These are phyloP conservation scores for Hypoxylon sp. DNA, from an alignment of 2,329 filamentous ascomycete genomes.

Conservation along the genomic window DNA sequence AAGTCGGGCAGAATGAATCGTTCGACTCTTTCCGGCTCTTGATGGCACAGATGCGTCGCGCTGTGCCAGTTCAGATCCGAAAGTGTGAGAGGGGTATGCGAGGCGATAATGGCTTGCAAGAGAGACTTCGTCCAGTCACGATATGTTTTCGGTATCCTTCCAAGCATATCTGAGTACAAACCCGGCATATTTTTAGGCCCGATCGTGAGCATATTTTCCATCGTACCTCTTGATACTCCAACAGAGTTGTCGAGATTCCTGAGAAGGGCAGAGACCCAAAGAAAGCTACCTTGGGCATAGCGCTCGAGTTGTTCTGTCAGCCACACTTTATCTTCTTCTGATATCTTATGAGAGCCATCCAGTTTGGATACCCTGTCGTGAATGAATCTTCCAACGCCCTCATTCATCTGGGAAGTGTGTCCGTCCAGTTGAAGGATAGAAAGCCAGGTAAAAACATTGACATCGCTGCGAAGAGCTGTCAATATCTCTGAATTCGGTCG, in stretches of 20 bases:
- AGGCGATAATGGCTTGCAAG: constrained; percentile 3
- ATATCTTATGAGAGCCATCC: background rate
- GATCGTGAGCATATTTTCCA: background rate
- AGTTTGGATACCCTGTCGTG: background rate
- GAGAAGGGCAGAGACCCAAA: constrained; percentile 5
- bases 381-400: constrained; percentile 2
- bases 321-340: background rate
- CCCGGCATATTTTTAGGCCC: background rate
- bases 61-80: constrained; percentile 7
- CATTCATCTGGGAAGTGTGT: background rate
- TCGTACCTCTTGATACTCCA: background rate
- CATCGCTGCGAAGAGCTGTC: background rate
- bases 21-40: background rate
- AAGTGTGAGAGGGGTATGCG: constrained; percentile 1
- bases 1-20: constrained; percentile 1
- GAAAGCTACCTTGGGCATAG: background rate
- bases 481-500: background rate
- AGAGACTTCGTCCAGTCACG: background rate
- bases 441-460: background rate
- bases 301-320: background rate
- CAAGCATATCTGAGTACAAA: constrained; percentile 1
- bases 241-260: constrained; percentile 2
- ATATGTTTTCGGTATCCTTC: background rate
- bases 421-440: background rate
- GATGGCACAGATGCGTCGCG: background rate